phyloP scores from a whole-genome alignment of 148 eudicot species.

The Vaccinium macrocarpon region DNA sequence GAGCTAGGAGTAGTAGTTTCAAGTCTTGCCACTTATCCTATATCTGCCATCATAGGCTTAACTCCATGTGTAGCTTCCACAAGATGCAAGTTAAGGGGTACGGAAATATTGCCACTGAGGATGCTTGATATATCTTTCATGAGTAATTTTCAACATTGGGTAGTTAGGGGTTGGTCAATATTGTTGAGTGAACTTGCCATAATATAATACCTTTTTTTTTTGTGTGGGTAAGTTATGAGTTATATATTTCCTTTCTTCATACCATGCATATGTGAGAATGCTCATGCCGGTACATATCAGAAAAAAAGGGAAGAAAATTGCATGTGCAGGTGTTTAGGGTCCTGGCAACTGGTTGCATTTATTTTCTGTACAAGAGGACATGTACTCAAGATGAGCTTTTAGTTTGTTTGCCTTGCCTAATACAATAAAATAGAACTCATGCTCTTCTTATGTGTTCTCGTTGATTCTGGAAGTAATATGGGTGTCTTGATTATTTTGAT shows the following conservation, averaged over 20 bases:
- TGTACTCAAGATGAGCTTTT: not conserved
- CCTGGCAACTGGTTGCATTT: not conserved
- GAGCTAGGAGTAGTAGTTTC: too few species aligned
- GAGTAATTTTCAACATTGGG: not conserved
- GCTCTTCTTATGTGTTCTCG: not conserved
- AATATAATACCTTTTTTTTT: not conserved
- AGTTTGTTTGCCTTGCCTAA: not conserved
- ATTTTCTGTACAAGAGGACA: not conserved
- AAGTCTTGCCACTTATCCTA: not conserved
- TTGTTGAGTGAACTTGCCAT: not conserved
- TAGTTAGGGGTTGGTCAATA: not conserved
- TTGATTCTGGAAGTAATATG: not conserved
- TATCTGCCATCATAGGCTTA: not conserved
- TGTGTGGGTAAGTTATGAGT: too few species aligned
- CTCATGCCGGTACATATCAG: not conserved
- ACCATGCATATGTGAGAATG: slow-evolving; percentile 3
- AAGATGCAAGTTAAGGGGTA: not conserved
- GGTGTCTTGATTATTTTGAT: not conserved
- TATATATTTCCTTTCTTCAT: not conserved
- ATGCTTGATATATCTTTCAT: not conserved
- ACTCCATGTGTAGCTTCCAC: not conserved
- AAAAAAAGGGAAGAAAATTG: not conserved
- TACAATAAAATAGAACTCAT: not conserved
- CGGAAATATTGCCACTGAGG: not conserved
- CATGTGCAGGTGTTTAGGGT: not conserved